Conservation (phyloP, 2,329 filamentous ascomycete species). For the Cladosporium colombiae region DNA sequence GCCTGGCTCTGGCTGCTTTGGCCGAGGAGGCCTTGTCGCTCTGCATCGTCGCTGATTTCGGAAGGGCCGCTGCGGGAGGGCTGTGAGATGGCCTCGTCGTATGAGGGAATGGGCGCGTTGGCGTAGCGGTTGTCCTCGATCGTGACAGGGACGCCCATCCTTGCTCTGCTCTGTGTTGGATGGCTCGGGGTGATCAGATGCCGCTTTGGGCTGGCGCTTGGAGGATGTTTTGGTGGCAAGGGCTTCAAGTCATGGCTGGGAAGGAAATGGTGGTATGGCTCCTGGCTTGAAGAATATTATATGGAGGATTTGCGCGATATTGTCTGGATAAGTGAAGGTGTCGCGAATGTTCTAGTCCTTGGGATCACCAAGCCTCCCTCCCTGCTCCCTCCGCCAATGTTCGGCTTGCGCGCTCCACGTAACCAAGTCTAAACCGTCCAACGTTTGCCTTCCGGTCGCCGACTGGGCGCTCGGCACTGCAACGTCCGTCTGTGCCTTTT, state of each 20-base stretch:
- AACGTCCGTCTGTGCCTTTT: not conserved
- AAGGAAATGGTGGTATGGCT: not conserved
- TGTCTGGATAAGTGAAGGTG: not conserved
- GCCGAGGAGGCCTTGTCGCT: conserved; percentile 74
- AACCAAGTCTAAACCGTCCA: not conserved
- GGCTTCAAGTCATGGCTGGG: not conserved
- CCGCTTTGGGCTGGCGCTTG: conserved; percentile 11
- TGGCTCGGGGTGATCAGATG: conserved; percentile 8
- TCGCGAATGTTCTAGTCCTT: too few species aligned
- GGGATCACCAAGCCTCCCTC: not conserved
- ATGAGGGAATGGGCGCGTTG: conserved; percentile 71
- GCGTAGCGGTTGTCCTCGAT: conserved; percentile 24
- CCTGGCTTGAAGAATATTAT: not conserved
- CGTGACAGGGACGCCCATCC: conserved; percentile 15
- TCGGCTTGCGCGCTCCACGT: conserved; percentile 3
- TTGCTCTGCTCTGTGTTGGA: not conserved
- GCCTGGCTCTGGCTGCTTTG: conserved; percentile 31
- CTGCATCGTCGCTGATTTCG: conserved; percentile 65
- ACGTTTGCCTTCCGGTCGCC: not conserved
- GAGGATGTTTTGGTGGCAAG: not conserved
- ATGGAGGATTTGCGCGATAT: not conserved
- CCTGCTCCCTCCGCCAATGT: not conserved
- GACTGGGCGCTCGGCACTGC: not conserved
- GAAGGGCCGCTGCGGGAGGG: conserved; percentile 55
- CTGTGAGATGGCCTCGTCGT: conserved; percentile 74